phyloP scores from a whole-genome alignment of 257 asterid species.

The Solanum clarkiae region DNA sequence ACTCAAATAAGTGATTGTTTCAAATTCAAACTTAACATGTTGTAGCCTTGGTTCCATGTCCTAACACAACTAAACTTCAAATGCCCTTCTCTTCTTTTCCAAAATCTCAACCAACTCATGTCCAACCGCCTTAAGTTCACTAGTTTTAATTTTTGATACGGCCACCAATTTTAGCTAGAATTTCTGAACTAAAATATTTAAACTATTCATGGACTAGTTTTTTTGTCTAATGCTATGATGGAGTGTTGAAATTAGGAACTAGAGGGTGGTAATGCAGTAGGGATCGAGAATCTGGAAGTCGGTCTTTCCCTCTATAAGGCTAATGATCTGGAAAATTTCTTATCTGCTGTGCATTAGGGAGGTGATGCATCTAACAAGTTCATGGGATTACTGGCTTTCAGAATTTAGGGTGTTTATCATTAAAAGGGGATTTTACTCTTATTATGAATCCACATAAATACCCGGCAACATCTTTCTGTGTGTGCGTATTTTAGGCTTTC shows the following conservation, averaged over 20 bases:
- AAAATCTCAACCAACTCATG: not conserved
- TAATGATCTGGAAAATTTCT: not conserved
- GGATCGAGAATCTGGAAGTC: not conserved
- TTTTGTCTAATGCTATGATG: not conserved
- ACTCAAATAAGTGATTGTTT: not conserved
- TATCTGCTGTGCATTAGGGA: not conserved
- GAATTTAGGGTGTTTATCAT: not conserved
- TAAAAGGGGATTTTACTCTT: not conserved
- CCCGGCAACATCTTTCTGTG: not conserved
- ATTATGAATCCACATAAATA: not conserved
- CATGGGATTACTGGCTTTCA: not conserved
- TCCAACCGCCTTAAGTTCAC: not conserved
- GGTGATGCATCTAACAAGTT: not conserved
- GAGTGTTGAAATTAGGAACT: not conserved
- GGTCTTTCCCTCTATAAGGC: not conserved
- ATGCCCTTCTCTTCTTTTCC: not conserved
- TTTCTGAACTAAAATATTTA: not conserved
- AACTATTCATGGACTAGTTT: not conserved
- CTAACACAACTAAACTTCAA: not conserved
- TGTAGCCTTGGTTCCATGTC: not conserved
- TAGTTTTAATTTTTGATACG: not conserved
- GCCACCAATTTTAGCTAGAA: not conserved
- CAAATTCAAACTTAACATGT: not conserved
- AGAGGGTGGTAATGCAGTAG: not conserved
- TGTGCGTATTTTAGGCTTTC: not conserved